Percentiles rank a stretch among this genome's conserved stretches.
Evolutionary conservation across 208 protist species (phyloP).

Genomic region (Wallacemonas sp.): DNA sequence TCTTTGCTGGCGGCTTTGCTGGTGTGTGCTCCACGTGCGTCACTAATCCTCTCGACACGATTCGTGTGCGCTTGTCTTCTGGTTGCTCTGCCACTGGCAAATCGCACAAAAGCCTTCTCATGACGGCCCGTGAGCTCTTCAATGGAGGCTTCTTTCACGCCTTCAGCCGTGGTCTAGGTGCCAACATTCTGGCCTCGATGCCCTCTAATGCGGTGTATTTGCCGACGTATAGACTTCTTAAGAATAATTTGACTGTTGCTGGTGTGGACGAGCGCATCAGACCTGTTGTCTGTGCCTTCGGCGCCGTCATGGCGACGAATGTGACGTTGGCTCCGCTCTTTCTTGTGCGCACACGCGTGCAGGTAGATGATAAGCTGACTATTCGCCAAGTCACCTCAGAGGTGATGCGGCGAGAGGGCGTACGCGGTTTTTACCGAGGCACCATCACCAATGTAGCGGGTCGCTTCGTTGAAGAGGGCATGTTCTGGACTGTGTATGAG

Average conservation of each 20-base stretch:
- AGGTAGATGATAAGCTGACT: conserved; percentile 75
- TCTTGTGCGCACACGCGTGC: conserved; percentile 85
- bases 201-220: conserved; percentile 90
- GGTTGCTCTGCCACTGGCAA: conserved; percentile 75
- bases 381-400: conserved; percentile 71
- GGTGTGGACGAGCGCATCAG: conserved; percentile 55
- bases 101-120: conserved; percentile 71
- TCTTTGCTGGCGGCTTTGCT: conserved; percentile 80
- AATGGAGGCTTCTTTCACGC: conserved; percentile 64
- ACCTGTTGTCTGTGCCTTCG: conserved; percentile 64
- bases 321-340: conserved; percentile 78
- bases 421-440: conserved; percentile 84
- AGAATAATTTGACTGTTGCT: conserved; percentile 43
- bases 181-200: conserved; percentile 89
- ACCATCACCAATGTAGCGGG: conserved; percentile 81
- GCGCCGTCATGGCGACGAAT: conserved; percentile 80
- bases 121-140: conserved; percentile 72
- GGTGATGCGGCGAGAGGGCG: conserved; percentile 70
- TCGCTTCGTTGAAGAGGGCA: conserved; percentile 84
- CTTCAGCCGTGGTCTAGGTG: conserved; percentile 74
- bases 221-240: conserved; percentile 75
- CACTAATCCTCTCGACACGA: conserved; percentile 89
- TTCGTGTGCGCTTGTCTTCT: conserved; percentile 81
- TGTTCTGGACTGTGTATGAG: conserved; percentile 90
- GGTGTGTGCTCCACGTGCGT: conserved; percentile 88